A percentile compares a stretch with the other conserved stretches of the same genome.
phyloP scores from a whole-genome alignment of 352 stramenopile species.

The Phytopythium boreale region DNA sequence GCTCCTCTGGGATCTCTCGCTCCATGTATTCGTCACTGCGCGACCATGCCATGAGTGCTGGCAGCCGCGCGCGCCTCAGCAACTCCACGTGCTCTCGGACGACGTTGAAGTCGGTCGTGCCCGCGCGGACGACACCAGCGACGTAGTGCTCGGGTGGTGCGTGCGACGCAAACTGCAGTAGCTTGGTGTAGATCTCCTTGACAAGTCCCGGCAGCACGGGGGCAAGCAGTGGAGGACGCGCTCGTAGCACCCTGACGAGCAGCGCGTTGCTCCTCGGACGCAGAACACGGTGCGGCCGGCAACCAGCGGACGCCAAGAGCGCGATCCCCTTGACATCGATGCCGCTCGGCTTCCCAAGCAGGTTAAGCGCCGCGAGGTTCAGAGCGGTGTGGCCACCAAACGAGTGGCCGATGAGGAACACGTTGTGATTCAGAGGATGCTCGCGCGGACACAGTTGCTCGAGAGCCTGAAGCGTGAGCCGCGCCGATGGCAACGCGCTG shows the following conservation, averaged over 20 bases:
- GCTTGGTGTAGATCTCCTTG: slow-evolving; percentile 37
- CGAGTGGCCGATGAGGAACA: slow-evolving; percentile 51
- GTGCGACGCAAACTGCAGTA: slow-evolving; percentile 27
- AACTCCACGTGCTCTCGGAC: slow-evolving; percentile 30
- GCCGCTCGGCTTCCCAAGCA: neutral
- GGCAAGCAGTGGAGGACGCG: slow-evolving; percentile 16
- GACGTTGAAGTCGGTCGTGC: slow-evolving; percentile 38
- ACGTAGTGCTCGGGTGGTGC: slow-evolving; percentile 30
- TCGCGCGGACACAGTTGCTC: slow-evolving; percentile 20
- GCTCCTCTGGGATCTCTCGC: slow-evolving; percentile 30
- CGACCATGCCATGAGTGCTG: slow-evolving; percentile 43
- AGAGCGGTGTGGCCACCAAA: slow-evolving; percentile 51
- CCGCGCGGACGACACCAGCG: slow-evolving; percentile 34
- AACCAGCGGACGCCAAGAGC: slow-evolving; percentile 36
- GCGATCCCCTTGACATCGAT: slow-evolving; percentile 30
- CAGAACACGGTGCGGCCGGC: slow-evolving; percentile 39
- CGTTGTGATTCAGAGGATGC: slow-evolving; percentile 13
- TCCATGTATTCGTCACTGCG: slow-evolving; percentile 51
- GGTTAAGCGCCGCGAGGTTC: slow-evolving; percentile 40
- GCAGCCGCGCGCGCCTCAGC: slow-evolving; percentile 13
- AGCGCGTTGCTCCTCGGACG: slow-evolving; percentile 26
- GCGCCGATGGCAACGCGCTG: slow-evolving; percentile 25
- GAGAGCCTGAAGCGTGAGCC: slow-evolving; percentile 28
- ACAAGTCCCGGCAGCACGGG: slow-evolving; percentile 12
- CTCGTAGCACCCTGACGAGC: slow-evolving; percentile 25